Evolutionary conservation across 2,329 filamentous ascomycete genomes (phyloP).

Genomic region (Penicillium italicum): DNA sequence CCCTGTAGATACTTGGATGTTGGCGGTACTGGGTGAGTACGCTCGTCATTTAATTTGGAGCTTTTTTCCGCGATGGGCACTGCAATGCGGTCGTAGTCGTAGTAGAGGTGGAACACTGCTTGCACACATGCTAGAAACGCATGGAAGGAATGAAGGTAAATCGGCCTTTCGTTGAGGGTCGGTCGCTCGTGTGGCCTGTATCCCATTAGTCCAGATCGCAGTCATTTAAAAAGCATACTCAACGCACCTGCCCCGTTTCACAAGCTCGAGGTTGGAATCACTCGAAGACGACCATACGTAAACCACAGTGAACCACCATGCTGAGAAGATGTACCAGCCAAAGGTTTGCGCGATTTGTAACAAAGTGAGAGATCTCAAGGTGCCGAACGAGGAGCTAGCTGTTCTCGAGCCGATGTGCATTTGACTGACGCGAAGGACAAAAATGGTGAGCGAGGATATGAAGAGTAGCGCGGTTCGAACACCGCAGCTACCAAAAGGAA

Average conservation of each 20-base stretch:
- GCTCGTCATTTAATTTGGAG: conserved; percentile 32
- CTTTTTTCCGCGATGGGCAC: conserved; percentile 46
- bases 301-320: conserved; percentile 73
- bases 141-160: conserved; percentile 73
- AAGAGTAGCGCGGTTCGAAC: conserved; percentile 73
- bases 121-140: conserved; percentile 67
- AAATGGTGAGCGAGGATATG: conserved; percentile 69
- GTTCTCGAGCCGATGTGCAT: conserved; percentile 73
- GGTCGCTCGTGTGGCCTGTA: conserved; percentile 60
- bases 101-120: conserved; percentile 64
- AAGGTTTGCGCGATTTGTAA: conserved; percentile 65
- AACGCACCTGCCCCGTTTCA: conserved; percentile 64
- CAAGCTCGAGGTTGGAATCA: conserved; percentile 64
- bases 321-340: conserved; percentile 73
- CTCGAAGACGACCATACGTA: conserved; percentile 69
- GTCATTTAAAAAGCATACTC: background rate
- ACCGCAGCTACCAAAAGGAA: conserved; percentile 72
- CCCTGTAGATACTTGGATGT: conserved; percentile 40
- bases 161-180: conserved; percentile 77
- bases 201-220: conserved; percentile 8
- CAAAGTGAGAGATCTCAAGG: conserved; percentile 57
- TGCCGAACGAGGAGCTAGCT: conserved; percentile 64
- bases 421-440: conserved; percentile 81
- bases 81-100: conserved; percentile 67
- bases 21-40: conserved; percentile 36